phyloP scores from a whole-genome alignment of 1,139 yeast genomes.

The Hansenula sp. region DNA sequence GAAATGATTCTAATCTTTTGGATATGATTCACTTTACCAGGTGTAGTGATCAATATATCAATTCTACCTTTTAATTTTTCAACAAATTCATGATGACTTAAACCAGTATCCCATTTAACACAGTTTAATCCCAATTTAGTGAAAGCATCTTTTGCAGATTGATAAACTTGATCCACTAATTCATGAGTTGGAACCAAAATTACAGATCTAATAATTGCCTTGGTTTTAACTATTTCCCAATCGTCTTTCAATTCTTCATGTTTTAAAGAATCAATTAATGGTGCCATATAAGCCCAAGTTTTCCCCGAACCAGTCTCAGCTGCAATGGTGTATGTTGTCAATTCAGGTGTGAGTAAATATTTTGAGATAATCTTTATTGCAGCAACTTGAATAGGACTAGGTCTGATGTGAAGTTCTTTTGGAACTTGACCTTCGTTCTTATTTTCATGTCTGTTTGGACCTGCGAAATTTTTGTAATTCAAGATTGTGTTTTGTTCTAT shows the following conservation, averaged over 20 bases:
- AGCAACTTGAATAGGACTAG: slow-evolving; percentile 62
- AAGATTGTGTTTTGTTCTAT: slow-evolving; percentile 39
- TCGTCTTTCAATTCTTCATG: slow-evolving; percentile 40
- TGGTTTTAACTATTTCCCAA: slow-evolving; percentile 29
- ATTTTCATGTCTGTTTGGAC: slow-evolving; percentile 15
- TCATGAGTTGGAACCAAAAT: slow-evolving; percentile 87
- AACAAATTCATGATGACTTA: slow-evolving; percentile 45
- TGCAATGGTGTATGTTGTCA: slow-evolving; percentile 73
- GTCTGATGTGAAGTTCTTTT: slow-evolving; percentile 29
- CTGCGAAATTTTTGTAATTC: slow-evolving; percentile 8
- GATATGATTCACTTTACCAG: slow-evolving; percentile 55
- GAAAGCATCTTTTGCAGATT: slow-evolving; percentile 42
- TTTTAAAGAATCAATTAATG: slow-evolving; percentile 63
- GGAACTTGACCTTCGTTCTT: slow-evolving; percentile 14
- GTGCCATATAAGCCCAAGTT: slow-evolving; percentile 85
- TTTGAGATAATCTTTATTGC: slow-evolving; percentile 46
- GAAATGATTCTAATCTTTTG: slow-evolving; percentile 39
- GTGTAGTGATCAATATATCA: slow-evolving; percentile 83
- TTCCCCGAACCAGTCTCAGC: slow-evolving; percentile 98
- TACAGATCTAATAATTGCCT: slow-evolving; percentile 58
- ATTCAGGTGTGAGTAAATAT: slow-evolving; percentile 31
- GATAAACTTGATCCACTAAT: slow-evolving; percentile 73
- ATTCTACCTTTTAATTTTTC: slow-evolving; percentile 47
- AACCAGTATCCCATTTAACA: slow-evolving; percentile 54
- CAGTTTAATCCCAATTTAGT: slow-evolving; percentile 38